A percentile compares a stretch with the other conserved stretches of the same genome.
Evolutionary conservation across 164 flowering plant species (phyloP).

Genomic region (Nelumbo lutea): DNA sequence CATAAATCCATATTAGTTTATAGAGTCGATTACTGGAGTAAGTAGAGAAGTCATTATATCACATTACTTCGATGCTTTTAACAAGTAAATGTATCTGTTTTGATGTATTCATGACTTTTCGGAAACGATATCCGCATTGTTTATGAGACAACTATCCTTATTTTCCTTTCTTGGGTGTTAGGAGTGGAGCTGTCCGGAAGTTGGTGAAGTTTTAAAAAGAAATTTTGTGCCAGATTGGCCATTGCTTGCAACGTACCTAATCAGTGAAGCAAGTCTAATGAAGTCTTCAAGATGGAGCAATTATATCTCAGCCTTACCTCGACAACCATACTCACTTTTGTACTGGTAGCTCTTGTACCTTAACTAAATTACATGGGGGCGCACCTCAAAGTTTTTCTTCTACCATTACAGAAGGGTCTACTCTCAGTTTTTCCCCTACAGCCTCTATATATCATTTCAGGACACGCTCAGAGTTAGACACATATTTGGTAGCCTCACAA

Average conservation of each 20-base stretch:
- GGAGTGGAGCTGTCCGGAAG: conserved; percentile 85
- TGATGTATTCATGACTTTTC: too few species aligned
- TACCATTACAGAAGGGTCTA: conserved; percentile 26
- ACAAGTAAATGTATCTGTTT: too few species aligned
- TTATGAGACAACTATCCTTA: background rate
- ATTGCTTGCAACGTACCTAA: conserved; percentile 80
- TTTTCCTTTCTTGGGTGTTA: conserved; percentile 19
- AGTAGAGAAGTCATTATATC: too few species aligned
- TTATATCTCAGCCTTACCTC: conserved; percentile 89
- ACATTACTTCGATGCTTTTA: too few species aligned
- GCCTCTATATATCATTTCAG: conserved; percentile 66
- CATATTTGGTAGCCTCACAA: conserved; percentile 83
- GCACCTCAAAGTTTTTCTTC: conserved; percentile 4
- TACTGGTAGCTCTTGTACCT: conserved; percentile 54
- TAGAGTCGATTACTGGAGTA: too few species aligned
- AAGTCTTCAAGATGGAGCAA: conserved; percentile 80
- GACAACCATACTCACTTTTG: conserved; percentile 90
- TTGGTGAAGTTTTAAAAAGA: conserved; percentile 64
- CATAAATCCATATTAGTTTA: too few species aligned
- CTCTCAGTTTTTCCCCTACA: conserved; percentile 58
- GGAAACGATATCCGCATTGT: background rate
- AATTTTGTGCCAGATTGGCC: conserved; percentile 95
- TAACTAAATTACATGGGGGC: background rate
- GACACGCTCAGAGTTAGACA: conserved; percentile 84
- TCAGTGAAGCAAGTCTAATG: conserved; percentile 80